Base-by-base conservation (phyloP, 768 basidiomycete species). In the Leucosporidium yakuticum region DNA sequence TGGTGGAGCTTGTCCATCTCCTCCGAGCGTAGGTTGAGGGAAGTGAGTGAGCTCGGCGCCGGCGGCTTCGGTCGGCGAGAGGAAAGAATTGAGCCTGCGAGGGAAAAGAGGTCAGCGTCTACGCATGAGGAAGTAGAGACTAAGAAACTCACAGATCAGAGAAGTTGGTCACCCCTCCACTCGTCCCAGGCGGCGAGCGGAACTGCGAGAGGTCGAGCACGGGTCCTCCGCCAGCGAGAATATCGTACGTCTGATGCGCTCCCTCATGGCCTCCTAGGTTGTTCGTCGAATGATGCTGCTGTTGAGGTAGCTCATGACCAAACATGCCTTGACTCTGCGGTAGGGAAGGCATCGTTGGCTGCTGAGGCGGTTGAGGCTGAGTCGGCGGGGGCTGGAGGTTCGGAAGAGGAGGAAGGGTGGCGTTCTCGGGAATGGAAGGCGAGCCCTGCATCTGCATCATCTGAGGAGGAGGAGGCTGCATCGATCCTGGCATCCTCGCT, bases 1-100 rank as follows among this genome's bases (percentile, higher is more conserved):
- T 17, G 48, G 3, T 2, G 6, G 39, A 15, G 25, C 53, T 14
- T 54, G 53, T 29, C 53, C 53, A 54, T 54, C 39, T 14, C 53
- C 53, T 23, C 53, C 53, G 9, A 27, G 53, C 14, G 53, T 29
- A 12, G 27, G 17, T 29, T n/a, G 62, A 5, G 48, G 32, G 39
- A 27, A 11, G 34, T 32, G 53, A 47, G 12, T 19, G 8, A 12
- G 31, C 25, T 19, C n/a, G 21, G 39, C 27, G 36, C 36, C 25
- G 1, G 69, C 69, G 11, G 53, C 62, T 44, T 70, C 65, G 21
- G 62, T 67, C 23, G 69, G 69, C 17, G 69, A 54, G 48, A 71
- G 55, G 69, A 71, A 67, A 32, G 69, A 65, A 51, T 71, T 68
- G 59, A 71, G 63, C 17, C 69, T 70, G 53, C n/a, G 48, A n/a